Evolutionary conservation across 2,329 filamentous ascomycete species (phyloP).

Genomic region (Macrophomina pseudophaseolina): DNA sequence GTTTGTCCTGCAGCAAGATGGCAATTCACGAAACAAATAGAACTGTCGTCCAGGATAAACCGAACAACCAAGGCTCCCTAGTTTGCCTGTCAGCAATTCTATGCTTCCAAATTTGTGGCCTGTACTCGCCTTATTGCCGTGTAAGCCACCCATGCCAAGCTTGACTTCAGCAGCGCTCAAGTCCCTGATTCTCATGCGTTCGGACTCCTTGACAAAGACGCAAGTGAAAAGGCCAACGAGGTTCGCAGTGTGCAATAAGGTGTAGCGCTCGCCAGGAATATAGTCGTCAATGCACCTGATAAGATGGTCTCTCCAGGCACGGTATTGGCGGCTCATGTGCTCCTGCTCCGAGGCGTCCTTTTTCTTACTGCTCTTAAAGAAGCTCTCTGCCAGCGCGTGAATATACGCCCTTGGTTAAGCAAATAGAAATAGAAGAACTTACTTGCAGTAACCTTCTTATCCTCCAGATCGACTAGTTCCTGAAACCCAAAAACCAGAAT

Average conservation of each 20-base stretch:
- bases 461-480: constrained; percentile 95
- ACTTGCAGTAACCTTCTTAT: constrained; percentile 97
- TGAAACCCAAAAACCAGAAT: constrained; percentile 97
- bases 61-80: constrained; percentile 84
- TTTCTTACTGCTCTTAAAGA: constrained; percentile 77
- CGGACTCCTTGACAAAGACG: constrained; percentile 84
- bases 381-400: constrained; percentile 62
- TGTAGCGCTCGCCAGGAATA: constrained; percentile 79
- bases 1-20: constrained; percentile 94
- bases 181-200: constrained; percentile 77
- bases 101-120: neutral
- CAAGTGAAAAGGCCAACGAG: constrained; percentile 96
- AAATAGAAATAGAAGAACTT: constrained; percentile 34
- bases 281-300: constrained; percentile 81
- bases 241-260: constrained; percentile 84
- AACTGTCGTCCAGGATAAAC: constrained; percentile 93
- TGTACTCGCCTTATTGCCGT: constrained; percentile 80
- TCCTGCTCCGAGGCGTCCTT: constrained; percentile 86
- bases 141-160: constrained; percentile 90
- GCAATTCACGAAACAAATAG: constrained; percentile 95
- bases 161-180: constrained; percentile 85
- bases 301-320: constrained; percentile 93
- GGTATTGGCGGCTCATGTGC: constrained; percentile 95
- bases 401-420: neutral
- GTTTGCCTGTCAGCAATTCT: neutral